Evolutionary conservation across 257 asterid genomes (phyloP), one percentile per base, ranked within the genome.

Genomic region (Solanum peruvianum): DNA sequence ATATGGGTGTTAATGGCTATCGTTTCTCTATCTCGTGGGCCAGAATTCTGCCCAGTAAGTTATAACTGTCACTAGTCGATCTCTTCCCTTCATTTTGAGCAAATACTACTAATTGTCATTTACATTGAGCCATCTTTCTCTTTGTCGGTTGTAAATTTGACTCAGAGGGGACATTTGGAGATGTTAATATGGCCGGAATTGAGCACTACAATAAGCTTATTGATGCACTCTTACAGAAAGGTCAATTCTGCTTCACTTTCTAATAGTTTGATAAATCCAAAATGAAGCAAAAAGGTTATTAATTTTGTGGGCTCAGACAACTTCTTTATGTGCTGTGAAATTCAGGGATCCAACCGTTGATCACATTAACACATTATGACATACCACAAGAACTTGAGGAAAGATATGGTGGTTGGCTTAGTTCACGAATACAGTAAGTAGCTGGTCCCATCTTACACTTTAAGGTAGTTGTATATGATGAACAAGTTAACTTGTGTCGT

Each of bases 361-460:
- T 90, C 16, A 77, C 96, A 37, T 90, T 93, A 86, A 91, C 87
- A 84, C 97, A 94, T 89, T 90, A 90, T 85, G 98, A 94, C 86
- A 80, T 93, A 70, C 98, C 98, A 49, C 95, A 93, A 87, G 98
- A 93, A 87, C 96, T 94, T 71, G 96, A 92, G 88, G 93, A 91
- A 44, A 92, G 93, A 92, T 94, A 92, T 72, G 93, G 95, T 37
- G 90, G 91, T 16, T 93, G 98, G 98, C 90, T 93, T 29, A 93
- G 94, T 89, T 91, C 95, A 11, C 77, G 82, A 66, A 85, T 93
- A 81, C 88, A 87, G 96, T 91, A 91, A 52, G 89, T 62, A 21
- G 75, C 75, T 18, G 47, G 2, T 76, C 37, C 14, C 42, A 45
- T 45, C 75, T 83, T 83, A 29, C 33, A 64, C 2, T 44, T 15